Evolutionary conservation across 371 early-diverging fungal species (phyloP).

Genomic region (Mortierella sp.): DNA sequence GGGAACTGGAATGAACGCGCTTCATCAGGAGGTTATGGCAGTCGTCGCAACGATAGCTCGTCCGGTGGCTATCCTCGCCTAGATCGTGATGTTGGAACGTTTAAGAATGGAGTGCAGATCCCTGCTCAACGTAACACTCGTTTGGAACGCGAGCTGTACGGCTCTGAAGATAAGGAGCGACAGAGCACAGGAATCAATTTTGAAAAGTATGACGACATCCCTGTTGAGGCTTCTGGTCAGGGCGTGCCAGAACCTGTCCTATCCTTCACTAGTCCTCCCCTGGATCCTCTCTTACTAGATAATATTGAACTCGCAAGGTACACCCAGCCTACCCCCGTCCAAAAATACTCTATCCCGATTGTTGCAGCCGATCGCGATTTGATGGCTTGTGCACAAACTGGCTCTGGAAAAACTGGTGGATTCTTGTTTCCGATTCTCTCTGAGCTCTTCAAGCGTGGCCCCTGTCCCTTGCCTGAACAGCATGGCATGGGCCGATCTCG

Average conservation of each 20-base stretch:
- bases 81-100: constrained; percentile 69
- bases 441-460: constrained; percentile 93
- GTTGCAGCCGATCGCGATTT: constrained; percentile 82
- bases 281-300: constrained; percentile 89
- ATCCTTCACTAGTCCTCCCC: constrained; percentile 74
- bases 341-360: constrained; percentile 93
- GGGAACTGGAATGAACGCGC: constrained; percentile 56
- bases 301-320: constrained; percentile 95
- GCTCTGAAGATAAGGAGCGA: constrained; percentile 77
- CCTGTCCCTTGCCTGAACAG: constrained; percentile 65
- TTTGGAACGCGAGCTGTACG: constrained; percentile 85
- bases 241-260: constrained; percentile 81
- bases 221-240: constrained; percentile 93
- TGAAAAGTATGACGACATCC: constrained; percentile 97
- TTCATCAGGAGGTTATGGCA: constrained; percentile 60
- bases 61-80: constrained; percentile 54
- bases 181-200: constrained; percentile 95
- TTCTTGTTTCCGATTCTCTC: constrained; percentile 94
- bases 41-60: constrained; percentile 65
- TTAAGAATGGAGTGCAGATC: constrained; percentile 83
- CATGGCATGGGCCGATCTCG: constrained; percentile 85
- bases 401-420: constrained; percentile 94
- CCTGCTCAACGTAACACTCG: constrained; percentile 79
- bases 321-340: constrained; percentile 96
- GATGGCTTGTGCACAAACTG: constrained; percentile 95